phyloP scores from a whole-genome alignment of 2,329 filamentous ascomycete species.

The Fusarium brachygibbosum region DNA sequence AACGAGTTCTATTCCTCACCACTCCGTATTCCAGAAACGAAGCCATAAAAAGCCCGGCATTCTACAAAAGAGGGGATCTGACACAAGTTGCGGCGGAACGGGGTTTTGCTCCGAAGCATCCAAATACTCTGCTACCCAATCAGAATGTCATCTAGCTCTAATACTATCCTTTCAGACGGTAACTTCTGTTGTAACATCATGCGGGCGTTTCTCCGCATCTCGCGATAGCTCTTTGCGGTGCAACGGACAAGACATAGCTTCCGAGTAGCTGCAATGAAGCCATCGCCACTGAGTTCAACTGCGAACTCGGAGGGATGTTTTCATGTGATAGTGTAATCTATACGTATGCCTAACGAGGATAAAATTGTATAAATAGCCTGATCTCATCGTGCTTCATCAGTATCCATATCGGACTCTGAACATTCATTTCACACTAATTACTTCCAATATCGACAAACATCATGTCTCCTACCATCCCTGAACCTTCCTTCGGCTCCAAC shows the following conservation, averaged over 20 bases:
- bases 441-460: not conserved
- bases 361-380: not conserved
- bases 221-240: not conserved
- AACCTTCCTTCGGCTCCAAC: not conserved
- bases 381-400: not conserved
- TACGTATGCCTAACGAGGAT: not conserved
- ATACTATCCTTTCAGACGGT: too few relatives aligned
- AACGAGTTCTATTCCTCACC: too few relatives aligned
- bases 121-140: accelerated
- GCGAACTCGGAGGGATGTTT: not conserved
- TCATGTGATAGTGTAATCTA: not conserved
- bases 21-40: too few relatives aligned
- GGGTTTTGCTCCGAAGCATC: too few relatives aligned
- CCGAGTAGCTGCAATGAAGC: not conserved
- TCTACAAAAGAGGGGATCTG: not conserved
- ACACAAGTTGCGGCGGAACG: not conserved
- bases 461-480: not conserved
- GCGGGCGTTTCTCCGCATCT: not conserved
- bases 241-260: not conserved
- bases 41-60: not conserved
- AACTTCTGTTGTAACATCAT: too few relatives aligned
- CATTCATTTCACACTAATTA: not conserved
- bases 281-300: not conserved
- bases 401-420: not conserved
- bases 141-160: accelerated